Evolutionary conservation across 1,284 basidiomycete species (phyloP), one percentile per base, ranked within the genome.

Genomic region (Polyporus tsugae): DNA sequence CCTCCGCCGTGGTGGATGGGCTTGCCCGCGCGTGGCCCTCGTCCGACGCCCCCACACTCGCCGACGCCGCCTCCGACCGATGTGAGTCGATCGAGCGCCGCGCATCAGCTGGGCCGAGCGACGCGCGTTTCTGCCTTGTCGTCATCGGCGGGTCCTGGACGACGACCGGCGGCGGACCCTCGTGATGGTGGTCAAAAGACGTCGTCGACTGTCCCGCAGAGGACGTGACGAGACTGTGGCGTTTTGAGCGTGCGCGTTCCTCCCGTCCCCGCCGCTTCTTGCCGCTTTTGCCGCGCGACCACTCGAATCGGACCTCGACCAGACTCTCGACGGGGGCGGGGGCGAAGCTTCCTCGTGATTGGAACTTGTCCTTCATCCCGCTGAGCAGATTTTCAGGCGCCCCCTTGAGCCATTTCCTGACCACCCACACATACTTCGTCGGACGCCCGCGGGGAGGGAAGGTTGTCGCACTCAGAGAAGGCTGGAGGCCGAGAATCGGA

Each of bases 341-440:
- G 15, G 63, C 66, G 29, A 42, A 46, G 65, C 49, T 67, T 38
- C 52, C 64, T 9, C 72, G 72, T 29, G 64, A 65, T n/a, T 76
- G 72, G 61, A 79, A 74, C 61, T 80, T 82, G 39, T 82, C 83
- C 62, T 83, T 78, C 70, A 86, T 75, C 9, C 82, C 83, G 60
- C 81, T 80, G 15, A 87, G 68, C 44, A 80, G 65, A 42, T 74
- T 72, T 29, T 78, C 84, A 11, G 76, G 71, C 13, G 78, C 72
- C 29, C 86, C 88, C 78, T 94, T 95, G 60, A 92, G 82, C 95
- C 95, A 97, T 69, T 84, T 85, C 65, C 90, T 84, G 22, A 96
- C 89, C 5, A 93, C 85, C 94, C 95, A 97, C 4, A 93, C 88
- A 75, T 97, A 96, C 74, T 89, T 87, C 80, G 82, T 79, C 73